Evolutionary conservation across 208 protist species (phyloP).

Genomic region (Porcisia deanei): DNA sequence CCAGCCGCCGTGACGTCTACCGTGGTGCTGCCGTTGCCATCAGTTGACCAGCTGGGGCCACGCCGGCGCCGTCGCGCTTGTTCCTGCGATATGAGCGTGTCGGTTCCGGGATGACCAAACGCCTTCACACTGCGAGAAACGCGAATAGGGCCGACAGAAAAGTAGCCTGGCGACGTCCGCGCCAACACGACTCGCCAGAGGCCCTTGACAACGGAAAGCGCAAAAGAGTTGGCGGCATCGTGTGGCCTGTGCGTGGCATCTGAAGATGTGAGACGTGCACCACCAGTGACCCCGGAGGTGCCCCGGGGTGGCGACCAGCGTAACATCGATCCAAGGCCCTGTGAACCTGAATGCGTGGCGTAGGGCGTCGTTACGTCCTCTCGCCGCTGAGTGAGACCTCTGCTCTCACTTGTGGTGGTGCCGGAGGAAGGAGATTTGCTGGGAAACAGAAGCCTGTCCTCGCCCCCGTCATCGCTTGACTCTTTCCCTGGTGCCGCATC

Average conservation of each 20-base stretch:
- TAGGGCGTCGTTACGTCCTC: not conserved
- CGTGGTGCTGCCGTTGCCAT: not conserved
- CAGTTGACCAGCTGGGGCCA: not conserved
- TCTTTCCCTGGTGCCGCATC: not conserved
- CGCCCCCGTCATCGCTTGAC: conserved; percentile 6
- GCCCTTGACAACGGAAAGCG: not conserved
- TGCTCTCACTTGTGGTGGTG: not conserved
- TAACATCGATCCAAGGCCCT: not conserved
- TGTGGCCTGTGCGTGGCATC: not conserved
- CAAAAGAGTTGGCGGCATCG: not conserved
- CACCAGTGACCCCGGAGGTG: not conserved
- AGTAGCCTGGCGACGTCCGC: not conserved
- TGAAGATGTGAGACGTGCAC: not conserved
- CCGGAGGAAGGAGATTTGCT: conserved; percentile 7
- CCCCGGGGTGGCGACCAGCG: too few species aligned
- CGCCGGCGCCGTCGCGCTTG: not conserved
- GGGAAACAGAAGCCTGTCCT: conserved; percentile 20
- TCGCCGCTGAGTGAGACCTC: not conserved
- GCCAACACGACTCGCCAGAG: not conserved
- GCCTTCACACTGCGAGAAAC: not conserved
- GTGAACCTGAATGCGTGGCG: not conserved
- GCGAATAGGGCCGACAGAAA: not conserved
- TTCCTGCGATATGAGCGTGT: not conserved
- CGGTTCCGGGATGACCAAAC: not conserved
- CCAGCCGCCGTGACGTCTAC: not conserved